Percentiles rank a stretch among this genome's conserved stretches.
Conservation (phyloP, 495 filamentous ascomycete genomes). For the Platismatia glauca region DNA sequence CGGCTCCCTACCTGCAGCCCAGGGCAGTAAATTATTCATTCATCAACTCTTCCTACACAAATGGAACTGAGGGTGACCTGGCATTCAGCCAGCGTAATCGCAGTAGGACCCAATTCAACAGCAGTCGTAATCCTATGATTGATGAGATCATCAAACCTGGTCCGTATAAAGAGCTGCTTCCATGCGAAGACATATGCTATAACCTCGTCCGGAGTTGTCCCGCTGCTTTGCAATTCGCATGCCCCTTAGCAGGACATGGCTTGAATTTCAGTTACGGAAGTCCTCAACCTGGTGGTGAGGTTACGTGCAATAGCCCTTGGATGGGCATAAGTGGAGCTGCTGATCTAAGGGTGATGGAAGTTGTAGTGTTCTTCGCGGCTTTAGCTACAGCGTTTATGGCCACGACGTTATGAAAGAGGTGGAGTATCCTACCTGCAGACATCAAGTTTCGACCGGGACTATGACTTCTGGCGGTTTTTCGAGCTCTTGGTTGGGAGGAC, state of each 20-base stretch:
- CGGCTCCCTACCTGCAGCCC: constrained; percentile 46
- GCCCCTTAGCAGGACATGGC: constrained; percentile 51
- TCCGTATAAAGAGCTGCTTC: constrained; percentile 87
- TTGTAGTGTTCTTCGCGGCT: neutral
- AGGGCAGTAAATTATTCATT: constrained; percentile 63
- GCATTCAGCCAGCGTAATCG: constrained; percentile 19
- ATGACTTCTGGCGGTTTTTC: neutral
- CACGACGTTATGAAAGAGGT: neutral
- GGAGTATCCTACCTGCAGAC: neutral
- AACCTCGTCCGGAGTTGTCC: constrained; percentile 77
- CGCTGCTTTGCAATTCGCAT: constrained; percentile 64
- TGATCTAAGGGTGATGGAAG: neutral
- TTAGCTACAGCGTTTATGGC: neutral
- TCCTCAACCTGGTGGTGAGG: constrained; percentile 15
- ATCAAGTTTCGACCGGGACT: neutral
- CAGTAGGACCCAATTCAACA: constrained; percentile 14
- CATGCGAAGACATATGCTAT: constrained; percentile 78
- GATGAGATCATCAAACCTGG: constrained; percentile 66
- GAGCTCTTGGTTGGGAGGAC: neutral
- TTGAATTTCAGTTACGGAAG: constrained; percentile 59
- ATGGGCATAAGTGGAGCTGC: neutral
- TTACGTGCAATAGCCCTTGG: neutral
- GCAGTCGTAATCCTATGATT: constrained; percentile 61
- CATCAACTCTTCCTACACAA: constrained; percentile 48
- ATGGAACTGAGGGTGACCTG: constrained; percentile 16